phyloP scores from a whole-genome alignment of 2,329 filamentous ascomycete genomes.

The Neurospora sp. region DNA sequence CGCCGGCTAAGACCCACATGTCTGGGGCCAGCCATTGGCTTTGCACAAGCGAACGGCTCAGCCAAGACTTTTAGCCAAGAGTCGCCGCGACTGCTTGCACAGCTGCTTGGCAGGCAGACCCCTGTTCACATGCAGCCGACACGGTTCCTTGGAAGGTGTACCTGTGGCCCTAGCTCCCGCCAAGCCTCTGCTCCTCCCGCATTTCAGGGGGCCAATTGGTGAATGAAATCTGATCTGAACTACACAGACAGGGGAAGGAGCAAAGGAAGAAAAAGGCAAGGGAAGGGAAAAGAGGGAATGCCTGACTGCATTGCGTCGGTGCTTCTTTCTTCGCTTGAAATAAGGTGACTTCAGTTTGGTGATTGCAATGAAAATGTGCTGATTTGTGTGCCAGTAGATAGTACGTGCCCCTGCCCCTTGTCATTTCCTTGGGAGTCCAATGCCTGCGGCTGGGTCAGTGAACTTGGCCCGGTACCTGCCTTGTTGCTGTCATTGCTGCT shows the following conservation, averaged over 20 bases:
- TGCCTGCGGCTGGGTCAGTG: not conserved
- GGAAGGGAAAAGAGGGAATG: not conserved
- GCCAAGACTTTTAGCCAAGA: not conserved
- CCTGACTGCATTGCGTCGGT: not conserved
- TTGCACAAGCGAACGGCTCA: not conserved
- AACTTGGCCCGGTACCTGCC: not conserved
- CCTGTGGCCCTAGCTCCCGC: not conserved
- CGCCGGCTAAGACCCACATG: not conserved
- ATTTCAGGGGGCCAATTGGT: not conserved
- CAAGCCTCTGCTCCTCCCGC: not conserved
- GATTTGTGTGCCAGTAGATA: not conserved
- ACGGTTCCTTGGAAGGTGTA: not conserved
- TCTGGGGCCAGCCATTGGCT: not conserved
- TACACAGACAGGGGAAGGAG: not conserved
- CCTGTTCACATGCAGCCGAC: not conserved
- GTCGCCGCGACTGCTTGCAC: not conserved
- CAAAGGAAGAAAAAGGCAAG: not conserved
- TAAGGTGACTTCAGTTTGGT: not conserved
- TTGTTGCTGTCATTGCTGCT: not conserved
- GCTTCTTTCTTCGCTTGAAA: not conserved
- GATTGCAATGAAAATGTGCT: not conserved
- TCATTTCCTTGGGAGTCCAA: not conserved
- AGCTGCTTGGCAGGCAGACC: not conserved
- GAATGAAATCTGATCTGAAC: not conserved
- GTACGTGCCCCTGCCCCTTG: not conserved